phyloP scores from a whole-genome alignment of 305 asterid genomes.

The Fraxinus paxiana region DNA sequence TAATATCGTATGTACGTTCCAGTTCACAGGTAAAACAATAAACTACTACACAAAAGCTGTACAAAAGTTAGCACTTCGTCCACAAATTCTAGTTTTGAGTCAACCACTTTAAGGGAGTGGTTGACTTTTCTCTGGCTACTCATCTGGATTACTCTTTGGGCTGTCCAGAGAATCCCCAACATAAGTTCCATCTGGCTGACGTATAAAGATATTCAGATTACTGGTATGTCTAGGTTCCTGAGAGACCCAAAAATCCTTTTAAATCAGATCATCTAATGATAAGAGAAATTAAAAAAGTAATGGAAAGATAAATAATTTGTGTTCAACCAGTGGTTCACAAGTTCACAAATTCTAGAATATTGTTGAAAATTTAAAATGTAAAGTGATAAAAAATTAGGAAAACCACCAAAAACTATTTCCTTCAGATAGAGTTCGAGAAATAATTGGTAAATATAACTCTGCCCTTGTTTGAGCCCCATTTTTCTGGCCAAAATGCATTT shows the following conservation, averaged over 20 bases:
- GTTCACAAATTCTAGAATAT: not conserved
- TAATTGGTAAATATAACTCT: not conserved
- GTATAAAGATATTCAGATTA: conserved; percentile 52
- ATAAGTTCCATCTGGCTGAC: conserved; percentile 57
- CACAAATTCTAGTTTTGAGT: not conserved
- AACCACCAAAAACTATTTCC: not conserved
- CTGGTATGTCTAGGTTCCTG: conserved; percentile 43
- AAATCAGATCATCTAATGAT: conserved; percentile 18
- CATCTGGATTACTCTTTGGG: conserved; percentile 35
- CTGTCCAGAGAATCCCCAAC: conserved; percentile 52
- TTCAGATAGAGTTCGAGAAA: not conserved
- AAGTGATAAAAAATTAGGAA: not conserved
- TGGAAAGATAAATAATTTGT: not conserved
- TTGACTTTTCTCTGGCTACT: conserved; percentile 23
- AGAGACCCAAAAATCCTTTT: conserved; percentile 18
- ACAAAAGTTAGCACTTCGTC: conserved; percentile 23
- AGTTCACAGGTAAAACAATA: conserved; percentile 23
- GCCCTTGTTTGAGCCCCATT: no score
- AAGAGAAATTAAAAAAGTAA: not conserved
- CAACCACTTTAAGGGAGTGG: conserved; percentile 16
- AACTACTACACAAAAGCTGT: conserved; percentile 19
- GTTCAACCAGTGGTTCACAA: not conserved
- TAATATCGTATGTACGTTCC: conserved; percentile 7
- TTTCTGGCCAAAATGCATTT: not conserved
- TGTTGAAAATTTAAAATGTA: not conserved